Evolutionary conservation across 345 rosid genomes (phyloP), one percentile per base, ranked within the genome.

Genomic region (Eucalyptus albens): DNA sequence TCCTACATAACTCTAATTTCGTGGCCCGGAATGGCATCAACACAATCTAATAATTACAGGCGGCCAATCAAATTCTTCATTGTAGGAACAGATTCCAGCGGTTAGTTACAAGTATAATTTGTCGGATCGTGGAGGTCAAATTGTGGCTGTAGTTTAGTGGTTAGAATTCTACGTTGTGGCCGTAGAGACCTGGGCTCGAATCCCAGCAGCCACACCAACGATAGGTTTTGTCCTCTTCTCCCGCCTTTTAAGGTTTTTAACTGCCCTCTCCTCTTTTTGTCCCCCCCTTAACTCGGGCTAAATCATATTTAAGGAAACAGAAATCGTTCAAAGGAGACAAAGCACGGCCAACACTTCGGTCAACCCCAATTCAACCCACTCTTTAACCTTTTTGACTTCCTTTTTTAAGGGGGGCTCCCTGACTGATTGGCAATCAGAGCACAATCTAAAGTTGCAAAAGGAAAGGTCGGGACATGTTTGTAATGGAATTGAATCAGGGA

Each of bases 101-200:
- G 11, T 19, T 21, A 8, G 2, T 2, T 4, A 7, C 3, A 69
- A 69, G 2, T 0, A 69, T 16, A 31, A 3, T 3, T 17, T 65
- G 19, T 37, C 5, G 15, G 45, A 3, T 2, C 27, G 8, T 4
- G 1, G 2, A 10, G 3, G 7, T 37, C 45, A 69, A 3, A 5
- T 3, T 33, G 26, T 72, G 82, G 26, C 82, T 94, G 96, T 93
- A 95, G 97, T 94, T 96, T 95, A 94, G 99, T 95, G 97, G 97
- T 94, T 21, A 95, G 95, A 96, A 94, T 94, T 93, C 92, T 93
- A 94, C 94, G 95, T 95, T 95, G 97, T 97, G 97, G 96, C 97
- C 96, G 95, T 97, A 93, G 95, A 94, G 98, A 95, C 95, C 95
- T 95, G 94, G 96, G 97, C 96, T 96, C 95, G 96, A 97, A 94